Base-by-base conservation (phyloP, 441 rosid genomes). In the Geranium incanum region DNA sequence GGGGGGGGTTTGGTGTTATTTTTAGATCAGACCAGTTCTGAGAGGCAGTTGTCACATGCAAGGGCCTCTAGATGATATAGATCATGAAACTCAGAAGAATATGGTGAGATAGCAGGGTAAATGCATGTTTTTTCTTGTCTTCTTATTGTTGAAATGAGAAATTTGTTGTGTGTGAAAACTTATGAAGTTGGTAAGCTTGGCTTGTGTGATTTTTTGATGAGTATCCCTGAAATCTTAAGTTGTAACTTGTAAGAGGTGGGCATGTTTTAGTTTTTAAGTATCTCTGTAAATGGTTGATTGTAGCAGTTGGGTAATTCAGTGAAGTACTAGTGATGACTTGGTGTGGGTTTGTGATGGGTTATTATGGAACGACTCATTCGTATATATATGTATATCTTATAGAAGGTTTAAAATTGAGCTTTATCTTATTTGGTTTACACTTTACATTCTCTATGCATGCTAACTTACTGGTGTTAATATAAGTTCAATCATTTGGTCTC, bases 21-120 rank as follows among this genome's bases (percentile, higher is more conserved):
- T 75, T 75, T 79, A 86, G 87, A 78, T 82, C 83, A 78, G 79
- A 11, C 66, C 77, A 70, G 75, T 81, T 15, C 67, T 78, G 80
- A 79, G 80, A 72, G 83, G 82, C 63, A 71, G 74, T 74, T 76
- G 39, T 68, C 69, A 60, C 74, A 79, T 78, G 81, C 81, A 67
- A 77, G 81, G 82, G 66, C 78, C 82, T 11, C 36, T 68, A 66
- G 75, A 81, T 71, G 80, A 81, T 36, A 73, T 78, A 63, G 77
- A 78, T 79, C 68, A 72, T 36, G 72, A 78, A 72, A 71, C 68
- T 63, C 19, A 33, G 85, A 80, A 83, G 85, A 68, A 74, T 68
- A 80, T 70, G 86, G 83, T 84, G 84, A 86, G 85, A 75, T 69
- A 70, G 74, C 75, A 75, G 77, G 85, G 80, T 81, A 76, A 78